Evolutionary conservation across 331 rosid genomes (phyloP).

Genomic region (Acacia concinna): DNA sequence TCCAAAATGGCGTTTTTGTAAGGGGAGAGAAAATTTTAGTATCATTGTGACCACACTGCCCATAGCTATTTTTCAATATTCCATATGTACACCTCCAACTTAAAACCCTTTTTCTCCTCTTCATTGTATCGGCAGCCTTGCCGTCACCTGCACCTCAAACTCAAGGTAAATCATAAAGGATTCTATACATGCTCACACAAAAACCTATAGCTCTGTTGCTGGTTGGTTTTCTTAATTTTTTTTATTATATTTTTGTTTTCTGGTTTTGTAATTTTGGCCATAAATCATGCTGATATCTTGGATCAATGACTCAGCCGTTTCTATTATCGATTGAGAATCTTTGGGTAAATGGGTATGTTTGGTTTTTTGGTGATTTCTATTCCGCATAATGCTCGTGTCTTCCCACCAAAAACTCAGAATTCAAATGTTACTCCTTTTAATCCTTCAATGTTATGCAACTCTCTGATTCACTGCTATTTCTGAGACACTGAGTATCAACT

Average conservation of each 20-base stretch:
- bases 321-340: conserved; percentile 16
- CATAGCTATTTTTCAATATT: too few species aligned
- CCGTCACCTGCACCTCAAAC: too few species aligned
- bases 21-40: too few species aligned
- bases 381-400: not conserved
- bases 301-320: conserved; percentile 51
- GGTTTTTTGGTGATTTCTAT: not conserved
- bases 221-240: not conserved
- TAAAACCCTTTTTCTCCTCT: too few species aligned
- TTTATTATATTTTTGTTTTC: not conserved
- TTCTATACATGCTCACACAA: not conserved
- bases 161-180: too few species aligned
- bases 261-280: not conserved
- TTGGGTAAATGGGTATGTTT: not conserved
- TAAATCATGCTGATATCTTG: conserved; percentile 55
- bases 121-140: too few species aligned
- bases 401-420: conserved; percentile 29
- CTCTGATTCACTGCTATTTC: conserved; percentile 29
- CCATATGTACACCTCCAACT: too few species aligned
- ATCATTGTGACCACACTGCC: too few species aligned
- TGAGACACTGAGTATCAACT: too few species aligned
- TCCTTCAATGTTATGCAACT: conserved; percentile 24
- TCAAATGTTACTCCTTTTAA: conserved; percentile 17
- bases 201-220: not conserved
- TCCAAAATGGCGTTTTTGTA: too few species aligned